These are phyloP conservation scores for Solanum ahanhuiri DNA, from an alignment of 257 asterid genomes.

Conservation along the genomic window DNA sequence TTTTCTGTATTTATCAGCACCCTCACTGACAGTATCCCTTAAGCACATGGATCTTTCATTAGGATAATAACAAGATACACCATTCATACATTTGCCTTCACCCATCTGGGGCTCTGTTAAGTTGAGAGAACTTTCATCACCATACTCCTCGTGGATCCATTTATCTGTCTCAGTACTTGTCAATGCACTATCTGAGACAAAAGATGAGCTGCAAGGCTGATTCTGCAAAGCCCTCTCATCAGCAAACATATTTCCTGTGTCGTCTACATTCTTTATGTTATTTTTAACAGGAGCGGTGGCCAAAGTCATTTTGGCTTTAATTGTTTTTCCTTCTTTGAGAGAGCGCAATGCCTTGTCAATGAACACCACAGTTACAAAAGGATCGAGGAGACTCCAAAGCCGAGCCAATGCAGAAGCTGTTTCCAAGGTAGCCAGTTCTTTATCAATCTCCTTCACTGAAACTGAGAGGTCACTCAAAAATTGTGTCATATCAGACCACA, in stretches of 20 bases:
- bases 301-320: slow-evolving; percentile 56
- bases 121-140: slow-evolving; percentile 8
- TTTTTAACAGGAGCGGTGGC: slow-evolving; percentile 31
- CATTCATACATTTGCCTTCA: background rate
- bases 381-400: slow-evolving; percentile 89
- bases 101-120: background rate
- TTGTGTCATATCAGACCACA: slow-evolving; percentile 66
- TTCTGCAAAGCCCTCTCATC: slow-evolving; percentile 5
- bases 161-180: background rate
- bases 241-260: background rate
- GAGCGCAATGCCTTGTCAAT: slow-evolving; percentile 66
- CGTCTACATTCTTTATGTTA: slow-evolving; percentile 1
- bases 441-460: slow-evolving; percentile 54
- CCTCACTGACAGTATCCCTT: slow-evolving; percentile 11
- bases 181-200: background rate
- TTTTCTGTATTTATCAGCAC: slow-evolving; percentile 35
- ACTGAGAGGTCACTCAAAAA: slow-evolving; percentile 60
- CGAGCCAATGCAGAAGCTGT: slow-evolving; percentile 55
- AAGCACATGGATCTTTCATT: slow-evolving; percentile 9
- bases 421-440: slow-evolving; percentile 36
- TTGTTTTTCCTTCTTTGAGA: slow-evolving; percentile 68
- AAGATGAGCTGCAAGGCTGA: slow-evolving; percentile 5
- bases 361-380: slow-evolving; percentile 83
- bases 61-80: background rate
- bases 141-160: background rate